Evolutionary conservation across 2,329 filamentous ascomycete species (phyloP).

Genomic region (Exophiala sp.): DNA sequence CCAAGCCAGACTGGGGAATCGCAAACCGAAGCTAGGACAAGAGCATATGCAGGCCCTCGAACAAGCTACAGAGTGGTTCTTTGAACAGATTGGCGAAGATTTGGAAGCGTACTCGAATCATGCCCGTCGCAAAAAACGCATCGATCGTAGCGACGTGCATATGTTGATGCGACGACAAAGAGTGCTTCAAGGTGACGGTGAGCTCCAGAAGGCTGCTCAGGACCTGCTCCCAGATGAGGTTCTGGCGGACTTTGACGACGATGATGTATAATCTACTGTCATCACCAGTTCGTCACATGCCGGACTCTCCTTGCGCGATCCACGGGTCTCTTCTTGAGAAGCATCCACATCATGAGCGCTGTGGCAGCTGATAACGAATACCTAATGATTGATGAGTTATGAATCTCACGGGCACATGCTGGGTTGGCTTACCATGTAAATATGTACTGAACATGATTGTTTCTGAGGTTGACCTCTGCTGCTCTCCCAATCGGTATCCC

Average conservation of each 20-base stretch:
- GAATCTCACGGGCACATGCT: conserved; percentile 3
- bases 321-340: conserved; percentile 79
- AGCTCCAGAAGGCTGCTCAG: conserved; percentile 59
- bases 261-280: conserved; percentile 18
- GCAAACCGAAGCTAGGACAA: conserved; percentile 66
- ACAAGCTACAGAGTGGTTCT: conserved; percentile 85
- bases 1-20: conserved; percentile 58
- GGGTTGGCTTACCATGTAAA: conserved; percentile 78
- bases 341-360: conserved; percentile 93
- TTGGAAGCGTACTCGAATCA: conserved; percentile 76
- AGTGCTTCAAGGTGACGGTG: conserved; percentile 22
- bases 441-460: conserved; percentile 98
- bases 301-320: conserved; percentile 70
- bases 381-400: conserved; percentile 51
- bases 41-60: conserved; percentile 72
- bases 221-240: conserved; percentile 77
- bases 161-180: conserved; percentile 68
- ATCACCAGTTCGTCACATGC: conserved; percentile 71
- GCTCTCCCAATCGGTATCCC: conserved; percentile 87
- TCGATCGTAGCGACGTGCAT: conserved; percentile 79
- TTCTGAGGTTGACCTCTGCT: conserved; percentile 86
- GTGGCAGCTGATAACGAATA: conserved; percentile 82
- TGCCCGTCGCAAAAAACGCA: conserved; percentile 70
- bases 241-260: conserved; percentile 72
- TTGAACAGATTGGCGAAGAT: conserved; percentile 81